Conservation (phyloP, 139 green algal genomes). For the Dunaliella primolecta region DNA sequence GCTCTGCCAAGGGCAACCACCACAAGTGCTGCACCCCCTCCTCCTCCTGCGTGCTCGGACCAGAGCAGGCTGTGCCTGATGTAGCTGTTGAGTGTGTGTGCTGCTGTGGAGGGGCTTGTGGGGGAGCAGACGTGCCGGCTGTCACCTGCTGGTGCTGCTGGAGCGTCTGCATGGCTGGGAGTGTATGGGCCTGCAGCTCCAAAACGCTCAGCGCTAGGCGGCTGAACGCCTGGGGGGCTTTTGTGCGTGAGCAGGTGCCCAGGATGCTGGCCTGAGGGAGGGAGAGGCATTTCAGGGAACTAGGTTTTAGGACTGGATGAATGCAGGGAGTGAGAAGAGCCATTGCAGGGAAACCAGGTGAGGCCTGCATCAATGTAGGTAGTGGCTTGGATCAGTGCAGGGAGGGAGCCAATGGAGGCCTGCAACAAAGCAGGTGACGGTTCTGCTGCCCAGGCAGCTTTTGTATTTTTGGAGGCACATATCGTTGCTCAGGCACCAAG, state of each 20-base stretch:
- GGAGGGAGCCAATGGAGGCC: too few species aligned
- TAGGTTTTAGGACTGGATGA: too few species aligned
- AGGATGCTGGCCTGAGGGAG: neutral
- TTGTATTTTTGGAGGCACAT: too few species aligned
- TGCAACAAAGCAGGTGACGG: too few species aligned
- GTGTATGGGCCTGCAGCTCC: neutral
- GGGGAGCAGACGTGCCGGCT: neutral
- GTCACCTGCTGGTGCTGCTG: neutral
- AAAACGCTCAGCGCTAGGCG: neutral
- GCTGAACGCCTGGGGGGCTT: neutral
- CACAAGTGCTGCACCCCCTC: neutral
- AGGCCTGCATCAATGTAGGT: too few species aligned
- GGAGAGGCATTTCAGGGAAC: too few species aligned
- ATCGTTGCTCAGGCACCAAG: too few species aligned
- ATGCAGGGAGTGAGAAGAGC: too few species aligned
- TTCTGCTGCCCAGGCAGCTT: too few species aligned
- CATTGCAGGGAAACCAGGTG: too few species aligned
- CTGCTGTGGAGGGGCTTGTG: too few species aligned
- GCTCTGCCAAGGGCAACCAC: neutral
- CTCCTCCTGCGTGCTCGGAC: neutral
- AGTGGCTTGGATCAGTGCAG: too few species aligned
- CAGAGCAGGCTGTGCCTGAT: neutral
- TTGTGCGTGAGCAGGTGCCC: neutral
- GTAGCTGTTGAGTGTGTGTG: neutral
- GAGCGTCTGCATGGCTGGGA: neutral